phyloP scores from a whole-genome alignment of 495 filamentous ascomycete genomes.

The Aspergillus hancockii region DNA sequence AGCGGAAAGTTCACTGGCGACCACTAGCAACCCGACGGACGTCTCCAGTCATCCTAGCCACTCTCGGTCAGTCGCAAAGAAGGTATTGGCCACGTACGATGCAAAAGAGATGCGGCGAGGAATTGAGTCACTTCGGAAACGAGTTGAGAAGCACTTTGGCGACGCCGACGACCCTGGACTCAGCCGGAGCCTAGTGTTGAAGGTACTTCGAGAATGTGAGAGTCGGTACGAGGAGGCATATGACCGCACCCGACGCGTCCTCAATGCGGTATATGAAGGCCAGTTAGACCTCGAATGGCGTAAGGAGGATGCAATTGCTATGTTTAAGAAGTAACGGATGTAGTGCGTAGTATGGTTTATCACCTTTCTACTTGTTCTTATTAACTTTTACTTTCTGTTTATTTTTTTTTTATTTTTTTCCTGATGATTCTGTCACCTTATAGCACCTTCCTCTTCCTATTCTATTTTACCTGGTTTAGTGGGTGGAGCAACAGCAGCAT shows the following conservation, averaged over 20 bases:
- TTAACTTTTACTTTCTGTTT: constrained; percentile 6
- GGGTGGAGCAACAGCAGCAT: neutral
- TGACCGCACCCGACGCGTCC: constrained; percentile 65
- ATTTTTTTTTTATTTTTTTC: neutral
- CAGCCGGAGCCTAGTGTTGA: constrained; percentile 67
- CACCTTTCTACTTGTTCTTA: constrained; percentile 18
- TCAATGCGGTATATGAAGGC: constrained; percentile 63
- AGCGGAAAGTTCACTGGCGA: constrained; percentile 66
- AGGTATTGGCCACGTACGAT: constrained; percentile 77
- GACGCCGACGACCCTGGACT: constrained; percentile 76
- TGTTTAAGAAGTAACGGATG: constrained; percentile 49
- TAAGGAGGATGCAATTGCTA: constrained; percentile 55
- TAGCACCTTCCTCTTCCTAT: constrained; percentile 12
- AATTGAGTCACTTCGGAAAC: constrained; percentile 79
- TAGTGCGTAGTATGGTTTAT: constrained; percentile 14
- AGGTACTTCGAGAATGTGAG: constrained; percentile 82
- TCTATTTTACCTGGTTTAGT: constrained; percentile 11
- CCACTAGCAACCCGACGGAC: constrained; percentile 39
- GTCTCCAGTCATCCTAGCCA: constrained; percentile 77
- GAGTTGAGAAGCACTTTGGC: constrained; percentile 95
- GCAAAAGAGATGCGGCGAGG: constrained; percentile 79
- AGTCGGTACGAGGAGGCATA: constrained; percentile 71
- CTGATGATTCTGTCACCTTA: neutral
- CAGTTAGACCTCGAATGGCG: constrained; percentile 63
- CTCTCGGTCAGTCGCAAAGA: constrained; percentile 78